Conservation (phyloP, 106 monocot species). For the Hemerocallis citrina region DNA sequence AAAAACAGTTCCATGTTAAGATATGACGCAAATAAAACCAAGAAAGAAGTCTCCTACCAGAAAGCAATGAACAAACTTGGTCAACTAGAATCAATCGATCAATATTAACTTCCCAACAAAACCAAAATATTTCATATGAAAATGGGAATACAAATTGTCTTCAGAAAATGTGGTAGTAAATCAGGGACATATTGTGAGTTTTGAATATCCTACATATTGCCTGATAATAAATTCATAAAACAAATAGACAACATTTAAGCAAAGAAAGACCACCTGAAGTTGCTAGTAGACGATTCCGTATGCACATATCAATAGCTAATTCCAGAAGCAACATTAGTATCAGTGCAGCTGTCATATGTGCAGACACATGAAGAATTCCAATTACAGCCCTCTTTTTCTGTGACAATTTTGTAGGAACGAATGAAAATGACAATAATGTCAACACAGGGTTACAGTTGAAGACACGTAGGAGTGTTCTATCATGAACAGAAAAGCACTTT, state of each 20-base stretch:
- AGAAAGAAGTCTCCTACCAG: too few species aligned
- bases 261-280: slow-evolving; percentile 59
- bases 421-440: slow-evolving; percentile 51
- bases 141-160: too few species aligned
- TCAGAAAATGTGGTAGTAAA: too few species aligned
- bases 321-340: slow-evolving; percentile 90
- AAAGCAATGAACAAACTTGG: too few species aligned
- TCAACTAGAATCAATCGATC: too few species aligned
- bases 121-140: too few species aligned
- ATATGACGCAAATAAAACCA: too few species aligned
- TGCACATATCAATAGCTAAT: slow-evolving; percentile 83
- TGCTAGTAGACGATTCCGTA: slow-evolving; percentile 74
- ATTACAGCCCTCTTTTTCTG: slow-evolving; percentile 55
- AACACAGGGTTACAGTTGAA: slow-evolving; percentile 48
- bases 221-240: not conserved
- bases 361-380: slow-evolving; percentile 78
- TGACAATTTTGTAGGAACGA: slow-evolving; percentile 85
- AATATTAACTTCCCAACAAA: too few species aligned
- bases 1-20: too few species aligned
- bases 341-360: slow-evolving; percentile 80
- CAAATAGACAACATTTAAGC: not conserved
- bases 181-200: too few species aligned
- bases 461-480: slow-evolving; percentile 83
- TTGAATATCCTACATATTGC: too few species aligned
- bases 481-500: slow-evolving; percentile 71